A percentile compares a stretch with the other conserved stretches of the same genome.
Evolutionary conservation across 371 early-diverging fungal genomes (phyloP).

Genomic region (Rhizoclosmatium hyalinum): DNA sequence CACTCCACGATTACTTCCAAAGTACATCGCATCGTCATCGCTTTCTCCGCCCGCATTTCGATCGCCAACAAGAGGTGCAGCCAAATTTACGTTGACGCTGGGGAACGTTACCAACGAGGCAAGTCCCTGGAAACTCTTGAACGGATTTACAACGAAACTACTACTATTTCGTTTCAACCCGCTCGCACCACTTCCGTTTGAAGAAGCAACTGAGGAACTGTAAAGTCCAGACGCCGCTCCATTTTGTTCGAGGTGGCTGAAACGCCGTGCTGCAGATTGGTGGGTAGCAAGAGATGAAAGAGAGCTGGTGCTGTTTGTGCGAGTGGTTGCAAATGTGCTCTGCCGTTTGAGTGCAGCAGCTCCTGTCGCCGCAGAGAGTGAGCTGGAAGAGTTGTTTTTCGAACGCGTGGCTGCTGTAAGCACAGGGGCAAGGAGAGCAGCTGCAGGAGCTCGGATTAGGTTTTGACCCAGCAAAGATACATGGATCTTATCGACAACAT

Average conservation of each 20-base stretch:
- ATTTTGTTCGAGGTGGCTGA: no score
- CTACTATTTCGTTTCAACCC: slow-evolving; percentile 50
- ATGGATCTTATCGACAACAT: slow-evolving; percentile 78
- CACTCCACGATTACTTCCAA: neutral
- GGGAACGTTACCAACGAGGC: slow-evolving; percentile 30
- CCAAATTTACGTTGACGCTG: neutral
- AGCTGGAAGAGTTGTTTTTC: no score
- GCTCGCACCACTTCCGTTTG: slow-evolving; percentile 33
- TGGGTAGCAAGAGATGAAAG: neutral
- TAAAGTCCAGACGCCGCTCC: neutral
- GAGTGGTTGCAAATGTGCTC: neutral
- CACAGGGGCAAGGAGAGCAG: neutral
- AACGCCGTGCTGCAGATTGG: no score
- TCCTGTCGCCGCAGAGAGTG: no score
- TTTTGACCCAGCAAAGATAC: neutral
- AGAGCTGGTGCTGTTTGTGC: neutral
- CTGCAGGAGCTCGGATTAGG: neutral
- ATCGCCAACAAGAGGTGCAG: neutral
- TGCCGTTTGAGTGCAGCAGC: neutral
- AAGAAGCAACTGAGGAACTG: slow-evolving; percentile 6
- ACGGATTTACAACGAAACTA: slow-evolving; percentile 47
- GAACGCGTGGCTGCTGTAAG: no score
- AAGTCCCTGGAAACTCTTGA: slow-evolving; percentile 36
- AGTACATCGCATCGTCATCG: neutral
- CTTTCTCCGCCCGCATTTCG: neutral